Base-by-base conservation (phyloP, 345 rosid species). In the Hypericum perforatum region DNA sequence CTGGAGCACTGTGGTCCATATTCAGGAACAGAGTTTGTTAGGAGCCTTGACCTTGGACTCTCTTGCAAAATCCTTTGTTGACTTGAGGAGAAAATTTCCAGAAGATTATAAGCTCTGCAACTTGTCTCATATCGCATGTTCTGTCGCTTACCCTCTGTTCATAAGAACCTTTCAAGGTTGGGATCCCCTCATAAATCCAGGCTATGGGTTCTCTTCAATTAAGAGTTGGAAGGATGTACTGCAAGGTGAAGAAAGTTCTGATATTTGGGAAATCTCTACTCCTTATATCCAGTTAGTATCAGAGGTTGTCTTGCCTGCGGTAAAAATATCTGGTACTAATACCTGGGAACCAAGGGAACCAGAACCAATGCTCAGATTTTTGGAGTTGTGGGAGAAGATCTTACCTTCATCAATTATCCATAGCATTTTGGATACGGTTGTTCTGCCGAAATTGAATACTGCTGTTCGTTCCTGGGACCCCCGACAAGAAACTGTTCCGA, bases 401-500 rank as follows among this genome's bases (percentile, higher is more conserved):
- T 63, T 92, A 38, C 96, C 97, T 9, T 53, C 79, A 49, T 74
- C 94, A 37, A 78, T 85, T 53, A 63, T 70, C 16, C 78, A 83
- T 8, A 74, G 78, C 52, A 78, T 85, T 47, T 59, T 83, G 59
- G 82, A 78, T 67, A 71, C 66, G 5, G 69, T 91, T 41, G 83
- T 91, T 49, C 57, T 85, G 76, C 95, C 88, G 37, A 91, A 91
- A 62, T 59, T 91, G 74, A 75, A 86, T 5, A 63, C 58, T 40
- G 96, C 94, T n/a, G 91, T 88, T n/a, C 81, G 85, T 42, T 74
- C 68, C 8, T 92, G 97, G 97, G 89, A 92, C 45, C 98, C 96
- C 37, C 82, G 77, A 38, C 66, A 71, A 37, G 95, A 92, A 66
- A 67, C 78, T 36, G 82, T 88, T 54, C 85, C 98, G 7, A 88